Evolutionary conservation across 1,284 basidiomycete species (phyloP).

Genomic region (Rhodotorula mucilaginosa): DNA sequence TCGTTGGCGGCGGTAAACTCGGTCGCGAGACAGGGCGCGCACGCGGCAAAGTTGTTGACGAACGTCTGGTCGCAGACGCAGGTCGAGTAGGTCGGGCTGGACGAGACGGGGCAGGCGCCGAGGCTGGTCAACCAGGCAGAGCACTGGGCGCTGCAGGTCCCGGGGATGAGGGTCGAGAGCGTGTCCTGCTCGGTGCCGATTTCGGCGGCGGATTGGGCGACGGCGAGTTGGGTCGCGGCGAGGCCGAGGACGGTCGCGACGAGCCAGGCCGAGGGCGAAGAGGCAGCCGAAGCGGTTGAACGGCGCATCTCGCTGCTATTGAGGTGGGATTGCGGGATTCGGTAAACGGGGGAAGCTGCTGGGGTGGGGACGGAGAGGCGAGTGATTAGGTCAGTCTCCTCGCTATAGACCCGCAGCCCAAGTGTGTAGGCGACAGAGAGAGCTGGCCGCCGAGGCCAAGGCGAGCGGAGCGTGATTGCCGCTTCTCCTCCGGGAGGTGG

Average conservation of each 20-base stretch:
- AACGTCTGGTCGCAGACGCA: constrained; percentile 16
- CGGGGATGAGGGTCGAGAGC: constrained; percentile 7
- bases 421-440: too few relatives aligned
- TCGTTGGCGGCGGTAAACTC: neutral
- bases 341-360: too few relatives aligned
- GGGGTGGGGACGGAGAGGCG: too few relatives aligned
- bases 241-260: constrained; percentile 3
- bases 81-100: neutral
- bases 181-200: constrained; percentile 14
- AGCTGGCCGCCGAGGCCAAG: too few relatives aligned
- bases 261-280: neutral
- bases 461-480: too few relatives aligned
- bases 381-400: too few relatives aligned
- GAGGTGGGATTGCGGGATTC: too few relatives aligned
- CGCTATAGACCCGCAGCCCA: too few relatives aligned
- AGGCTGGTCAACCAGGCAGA: neutral
- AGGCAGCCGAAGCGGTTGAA: neutral
- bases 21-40: constrained; percentile 11
- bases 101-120: constrained; percentile 1
- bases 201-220: constrained; percentile 1
- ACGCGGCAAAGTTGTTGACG: constrained; percentile 6
- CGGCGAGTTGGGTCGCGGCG: neutral
- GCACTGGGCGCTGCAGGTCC: constrained; percentile 3
- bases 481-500: too few relatives aligned
- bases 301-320: neutral